A percentile compares a stretch with the other conserved stretches of the same genome.
Evolutionary conservation across 345 rosid genomes (phyloP).

Genomic region (Conringia planisiliqua): DNA sequence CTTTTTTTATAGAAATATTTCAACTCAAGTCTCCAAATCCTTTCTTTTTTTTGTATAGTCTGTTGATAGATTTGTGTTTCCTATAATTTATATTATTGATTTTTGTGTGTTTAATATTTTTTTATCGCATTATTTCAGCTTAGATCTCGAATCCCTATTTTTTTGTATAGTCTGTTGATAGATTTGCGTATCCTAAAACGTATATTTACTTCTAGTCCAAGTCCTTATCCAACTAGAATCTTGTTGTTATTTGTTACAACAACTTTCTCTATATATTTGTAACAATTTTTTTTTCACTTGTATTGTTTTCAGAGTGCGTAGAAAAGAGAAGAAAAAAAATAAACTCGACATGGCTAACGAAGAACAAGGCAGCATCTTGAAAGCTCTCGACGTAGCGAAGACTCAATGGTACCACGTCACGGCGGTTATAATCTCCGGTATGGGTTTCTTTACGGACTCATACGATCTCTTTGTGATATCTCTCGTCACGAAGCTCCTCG

Average conservation of each 20-base stretch:
- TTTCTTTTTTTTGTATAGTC: not conserved
- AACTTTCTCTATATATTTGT: not conserved
- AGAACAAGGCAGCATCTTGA: conserved; percentile 46
- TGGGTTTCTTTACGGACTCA: conserved; percentile 87
- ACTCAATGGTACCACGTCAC: conserved; percentile 59
- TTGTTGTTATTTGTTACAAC: not conserved
- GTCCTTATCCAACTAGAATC: not conserved
- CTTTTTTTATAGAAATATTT: not conserved
- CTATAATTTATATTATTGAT: not conserved
- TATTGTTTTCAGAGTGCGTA: conserved; percentile 3
- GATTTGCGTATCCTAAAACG: not conserved
- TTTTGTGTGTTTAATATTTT: not conserved
- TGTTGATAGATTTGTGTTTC: not conserved
- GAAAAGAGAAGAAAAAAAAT: not conserved
- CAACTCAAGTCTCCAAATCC: not conserved
- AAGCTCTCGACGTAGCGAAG: conserved; percentile 59
- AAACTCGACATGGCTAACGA: conserved; percentile 40
- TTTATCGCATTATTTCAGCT: conserved; percentile 1
- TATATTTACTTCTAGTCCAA: not conserved
- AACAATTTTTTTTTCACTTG: not conserved
- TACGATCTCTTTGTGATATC: conserved; percentile 80
- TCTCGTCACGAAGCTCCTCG: conserved; percentile 66
- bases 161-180: conserved; percentile 4
- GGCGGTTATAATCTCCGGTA: conserved; percentile 66
- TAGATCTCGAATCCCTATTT: not conserved